Base-by-base conservation (phyloP, 1,284 basidiomycete species). In the Papiliotrema laurentii region DNA sequence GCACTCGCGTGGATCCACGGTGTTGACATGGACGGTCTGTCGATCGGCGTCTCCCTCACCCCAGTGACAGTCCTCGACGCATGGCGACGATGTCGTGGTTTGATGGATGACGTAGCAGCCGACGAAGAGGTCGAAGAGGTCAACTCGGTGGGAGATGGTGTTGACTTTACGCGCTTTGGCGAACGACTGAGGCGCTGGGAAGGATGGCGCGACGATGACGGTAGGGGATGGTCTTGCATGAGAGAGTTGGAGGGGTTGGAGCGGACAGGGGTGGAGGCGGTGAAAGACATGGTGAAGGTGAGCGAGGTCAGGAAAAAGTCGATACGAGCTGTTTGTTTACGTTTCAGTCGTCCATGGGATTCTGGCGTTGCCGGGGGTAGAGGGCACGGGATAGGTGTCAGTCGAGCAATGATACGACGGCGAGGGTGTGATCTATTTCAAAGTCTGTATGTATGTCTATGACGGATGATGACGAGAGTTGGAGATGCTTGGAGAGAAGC, bases 151-250 rank as follows among this genome's bases (percentile, higher is more conserved):
- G 51, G 49, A 9, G 53, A 53, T 14, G 46, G 55, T 3, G 60
- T 64, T 4, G 59, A 54, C 7, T 63, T 62, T 5, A 54, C 58
- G 6, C 68, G 53, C 41, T 70, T 70, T 21, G 66, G 64, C 0
- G 66, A 66, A 16, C 64, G 56, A 21, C 54, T 51, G 11, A 47
- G 36, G 24, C 47, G 52, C 44, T 6, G 51, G 47, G 41, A 50
- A 50, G 25, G 59, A 13, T 47, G 56, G 10, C 51, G 56, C 33
- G 53, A 46, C 13, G 50, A 35, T 9, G 40, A 21, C 7, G 36
- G 28, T 21, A 19, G 27, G 43, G 35, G 39, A 24, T 9, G 42
- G 31, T 30, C 43, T 6, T 25, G 31, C 16, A n/a, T 37, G 43
- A 28, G 25, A 36, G 18, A n/a, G n/a, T 16, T 19, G 16, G 6